Conservation (phyloP, 345 rosid genomes). For the Ceriops zippeliana region DNA sequence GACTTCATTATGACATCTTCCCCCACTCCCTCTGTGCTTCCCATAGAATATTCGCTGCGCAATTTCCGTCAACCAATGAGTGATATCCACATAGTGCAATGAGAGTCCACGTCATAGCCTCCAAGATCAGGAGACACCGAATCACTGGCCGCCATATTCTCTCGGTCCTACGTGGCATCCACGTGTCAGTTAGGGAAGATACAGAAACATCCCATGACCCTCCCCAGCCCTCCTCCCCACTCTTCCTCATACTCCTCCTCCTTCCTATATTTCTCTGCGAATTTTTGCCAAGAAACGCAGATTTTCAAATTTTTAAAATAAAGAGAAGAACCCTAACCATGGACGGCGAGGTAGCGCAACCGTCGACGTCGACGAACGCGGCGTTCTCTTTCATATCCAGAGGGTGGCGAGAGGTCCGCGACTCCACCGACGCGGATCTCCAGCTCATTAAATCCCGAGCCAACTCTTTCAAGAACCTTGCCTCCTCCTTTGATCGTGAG, state of each 20-base stretch:
- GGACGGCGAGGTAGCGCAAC: constrained; percentile 32
- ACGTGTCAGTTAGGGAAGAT: constrained; percentile 38
- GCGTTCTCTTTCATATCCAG: constrained; percentile 72
- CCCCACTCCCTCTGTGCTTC: too few species aligned
- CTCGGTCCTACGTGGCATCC: constrained; percentile 44
- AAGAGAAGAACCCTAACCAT: constrained; percentile 27
- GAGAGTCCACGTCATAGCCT: constrained; percentile 26
- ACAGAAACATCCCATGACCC: constrained; percentile 6
- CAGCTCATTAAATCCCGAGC: constrained; percentile 82
- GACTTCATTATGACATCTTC: not conserved
- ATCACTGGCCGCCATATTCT: too few species aligned
- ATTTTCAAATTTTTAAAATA: too few species aligned
- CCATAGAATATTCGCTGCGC: too few species aligned
- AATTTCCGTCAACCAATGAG: constrained; percentile 12
- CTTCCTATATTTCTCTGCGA: too few species aligned
- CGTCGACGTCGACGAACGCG: constrained; percentile 36
- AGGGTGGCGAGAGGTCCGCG: constrained; percentile 89
- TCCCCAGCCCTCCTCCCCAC: not conserved
- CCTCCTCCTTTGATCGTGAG: constrained; percentile 79
- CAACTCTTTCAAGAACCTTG: constrained; percentile 77
- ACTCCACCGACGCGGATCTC: constrained; percentile 92
- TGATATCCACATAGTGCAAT: constrained; percentile 10
- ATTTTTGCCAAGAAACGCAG: too few species aligned
- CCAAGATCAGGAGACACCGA: not conserved
- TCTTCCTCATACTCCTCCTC: not conserved